Conservation (phyloP, 768 basidiomycete species). For the Suillus tomentosus region DNA sequence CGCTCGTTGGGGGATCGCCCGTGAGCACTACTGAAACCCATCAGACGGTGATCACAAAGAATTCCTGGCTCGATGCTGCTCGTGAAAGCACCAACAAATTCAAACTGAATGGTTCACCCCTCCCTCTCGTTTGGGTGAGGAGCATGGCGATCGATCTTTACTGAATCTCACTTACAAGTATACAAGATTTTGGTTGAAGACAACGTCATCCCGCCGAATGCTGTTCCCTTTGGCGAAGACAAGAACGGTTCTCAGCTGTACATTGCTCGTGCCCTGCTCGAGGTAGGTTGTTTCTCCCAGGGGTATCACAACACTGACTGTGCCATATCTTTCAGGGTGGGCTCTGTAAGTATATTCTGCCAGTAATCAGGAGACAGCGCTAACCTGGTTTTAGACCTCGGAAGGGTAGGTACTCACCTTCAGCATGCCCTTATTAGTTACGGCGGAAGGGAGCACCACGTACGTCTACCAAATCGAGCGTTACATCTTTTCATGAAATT, state of each 20-base stretch:
- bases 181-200: conserved; percentile 31
- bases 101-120: conserved; percentile 27
- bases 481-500: too few relatives aligned
- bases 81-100: conserved; percentile 33
- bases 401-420: conserved; percentile 5
- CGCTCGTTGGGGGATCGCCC: conserved; percentile 1
- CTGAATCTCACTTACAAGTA: not conserved
- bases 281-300: conserved; percentile 7
- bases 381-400: conserved; percentile 4
- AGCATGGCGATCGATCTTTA: not conserved
- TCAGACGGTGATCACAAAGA: conserved; percentile 4
- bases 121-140: conserved; percentile 36
- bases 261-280: conserved; percentile 34
- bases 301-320: not conserved
- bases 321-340: conserved; percentile 18
- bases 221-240: conserved; percentile 35
- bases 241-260: conserved; percentile 30
- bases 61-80: conserved; percentile 29
- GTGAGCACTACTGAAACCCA: conserved; percentile 4
- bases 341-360: conserved; percentile 26
- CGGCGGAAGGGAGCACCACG: conserved; percentile 8
- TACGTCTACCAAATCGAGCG: not conserved
- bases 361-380: not conserved
- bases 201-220: conserved; percentile 36
- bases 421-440: conserved; percentile 7